Conservation (phyloP, 805 yeast species). For the Lipomyces chichibuensis region DNA sequence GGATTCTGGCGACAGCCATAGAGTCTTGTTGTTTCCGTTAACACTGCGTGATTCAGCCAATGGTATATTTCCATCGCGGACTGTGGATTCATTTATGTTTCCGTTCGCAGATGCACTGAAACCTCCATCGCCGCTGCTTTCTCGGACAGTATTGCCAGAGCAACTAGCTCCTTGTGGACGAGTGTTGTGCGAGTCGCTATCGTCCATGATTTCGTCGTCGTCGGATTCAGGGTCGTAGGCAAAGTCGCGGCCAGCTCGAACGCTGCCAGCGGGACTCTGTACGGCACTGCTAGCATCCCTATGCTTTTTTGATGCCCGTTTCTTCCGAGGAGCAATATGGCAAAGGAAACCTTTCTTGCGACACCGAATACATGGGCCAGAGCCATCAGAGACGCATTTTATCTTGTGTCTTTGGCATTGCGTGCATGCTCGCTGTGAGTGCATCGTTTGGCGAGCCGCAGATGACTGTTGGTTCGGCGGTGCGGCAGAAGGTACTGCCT, state of each 20-base stretch:
- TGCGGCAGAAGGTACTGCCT: neutral
- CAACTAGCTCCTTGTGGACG: neutral
- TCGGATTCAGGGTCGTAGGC: neutral
- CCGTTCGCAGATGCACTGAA: neutral
- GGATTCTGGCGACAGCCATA: neutral
- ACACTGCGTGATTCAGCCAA: neutral
- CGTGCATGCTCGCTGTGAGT: constrained; percentile 32
- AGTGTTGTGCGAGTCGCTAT: neutral
- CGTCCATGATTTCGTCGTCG: constrained; percentile 1
- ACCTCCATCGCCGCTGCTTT: neutral
- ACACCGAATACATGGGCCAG: constrained; percentile 32
- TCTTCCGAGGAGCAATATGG: constrained; percentile 31
- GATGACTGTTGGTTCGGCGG: neutral
- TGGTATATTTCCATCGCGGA: neutral
- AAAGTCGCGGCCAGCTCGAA: neutral
- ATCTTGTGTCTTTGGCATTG: constrained; percentile 34
- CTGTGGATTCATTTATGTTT: neutral
- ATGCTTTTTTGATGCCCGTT: constrained; percentile 23
- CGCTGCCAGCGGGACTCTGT: neutral
- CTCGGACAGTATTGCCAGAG: neutral
- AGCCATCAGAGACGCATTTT: constrained; percentile 19
- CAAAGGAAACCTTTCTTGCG: constrained; percentile 28
- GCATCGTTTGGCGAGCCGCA: neutral
- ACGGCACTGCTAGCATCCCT: neutral
- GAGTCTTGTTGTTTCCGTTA: neutral